Base-by-base conservation (phyloP, 441 rosid genomes). In the Bruguiera hainesii region DNA sequence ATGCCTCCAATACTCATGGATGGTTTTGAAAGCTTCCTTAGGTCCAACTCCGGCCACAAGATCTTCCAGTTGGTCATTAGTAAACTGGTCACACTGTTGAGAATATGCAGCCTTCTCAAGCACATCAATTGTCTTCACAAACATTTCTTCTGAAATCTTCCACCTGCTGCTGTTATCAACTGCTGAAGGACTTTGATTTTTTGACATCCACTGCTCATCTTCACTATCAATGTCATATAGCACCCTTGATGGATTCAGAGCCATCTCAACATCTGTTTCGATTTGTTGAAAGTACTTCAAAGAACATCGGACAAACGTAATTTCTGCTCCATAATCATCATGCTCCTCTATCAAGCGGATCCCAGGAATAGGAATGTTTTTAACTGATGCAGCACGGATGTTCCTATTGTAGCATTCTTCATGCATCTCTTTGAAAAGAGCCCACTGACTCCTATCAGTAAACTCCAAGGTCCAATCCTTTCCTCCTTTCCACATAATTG, bases 401-500 rank as follows among this genome's bases (percentile, higher is more conserved):
- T 91, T 91, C 65, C 98, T 84, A 39, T 88, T 81, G 75, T 85
- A 82, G 81, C 99, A 91, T 82, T 94, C 98, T 86, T 91, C 97
- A 85, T 94, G 90, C 96, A 94, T 88, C 88, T 88, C 97, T 82
- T 90, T 91, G 73, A 94, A 94, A 70, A 89, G 84, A 64, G 83
- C 79, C 96, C 98, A 95, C 69, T 92, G 96, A 70, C 98, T 87
- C 66, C 96, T 81, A 61, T 92, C 97, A 49, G 90, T 77, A 76
- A 95, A 95, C 73, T 95, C 98, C 75, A 95, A 77, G 57, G 69
- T 82, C 98, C 99, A 95, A 75, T 91, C 94, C 68, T 95, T 95
- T 70, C 96, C 98, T 53, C 93, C 99, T 82, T 87, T 92, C 99
- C 99, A 95, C 95, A 91, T 95, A 96, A 95, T 95, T 46, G 98